Percentiles rank a stretch among this genome's conserved stretches.
phyloP scores from a whole-genome alignment of 83 land plant species.

The Picea engelmannii region DNA sequence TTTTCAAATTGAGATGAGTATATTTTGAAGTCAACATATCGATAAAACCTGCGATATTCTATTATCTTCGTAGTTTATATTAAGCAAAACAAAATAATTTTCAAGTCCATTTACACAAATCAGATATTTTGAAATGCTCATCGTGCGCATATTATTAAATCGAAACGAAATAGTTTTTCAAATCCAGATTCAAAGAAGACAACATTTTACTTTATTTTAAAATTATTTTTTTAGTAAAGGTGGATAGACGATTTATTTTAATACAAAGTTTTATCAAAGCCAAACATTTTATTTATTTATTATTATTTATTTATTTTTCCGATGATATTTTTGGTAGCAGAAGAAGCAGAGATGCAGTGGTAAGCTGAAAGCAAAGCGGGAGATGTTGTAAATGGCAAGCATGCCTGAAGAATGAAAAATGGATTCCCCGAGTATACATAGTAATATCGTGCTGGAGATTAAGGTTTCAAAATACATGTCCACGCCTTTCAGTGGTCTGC shows the following conservation, averaged over 20 bases:
- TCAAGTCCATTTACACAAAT: background rate
- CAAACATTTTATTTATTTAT: conserved; percentile 3
- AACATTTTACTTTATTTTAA: conserved; percentile 6
- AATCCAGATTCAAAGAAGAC: background rate
- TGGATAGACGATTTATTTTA: too few species aligned
- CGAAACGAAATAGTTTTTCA: conserved; percentile 3
- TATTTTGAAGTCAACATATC: conserved; percentile 11
- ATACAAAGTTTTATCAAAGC: too few species aligned
- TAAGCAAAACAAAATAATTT: background rate
- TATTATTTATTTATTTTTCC: conserved; percentile 1
- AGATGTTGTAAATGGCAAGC: conserved; percentile 1
- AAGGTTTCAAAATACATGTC: background rate
- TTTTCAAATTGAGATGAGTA: conserved; percentile 1
- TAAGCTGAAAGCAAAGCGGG: too few species aligned
- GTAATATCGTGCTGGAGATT: background rate
- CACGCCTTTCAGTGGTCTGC: background rate
- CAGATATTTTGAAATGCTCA: background rate
- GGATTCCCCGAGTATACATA: background rate
- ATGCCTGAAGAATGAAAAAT: conserved; percentile 1
- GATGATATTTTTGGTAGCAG: background rate
- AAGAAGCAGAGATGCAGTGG: background rate
- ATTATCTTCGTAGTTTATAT: background rate
- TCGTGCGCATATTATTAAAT: background rate
- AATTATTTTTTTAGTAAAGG: background rate
- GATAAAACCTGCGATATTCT: background rate